Evolutionary conservation across 2,329 filamentous ascomycete genomes (phyloP).

Genomic region (Leptodontidium sp.): DNA sequence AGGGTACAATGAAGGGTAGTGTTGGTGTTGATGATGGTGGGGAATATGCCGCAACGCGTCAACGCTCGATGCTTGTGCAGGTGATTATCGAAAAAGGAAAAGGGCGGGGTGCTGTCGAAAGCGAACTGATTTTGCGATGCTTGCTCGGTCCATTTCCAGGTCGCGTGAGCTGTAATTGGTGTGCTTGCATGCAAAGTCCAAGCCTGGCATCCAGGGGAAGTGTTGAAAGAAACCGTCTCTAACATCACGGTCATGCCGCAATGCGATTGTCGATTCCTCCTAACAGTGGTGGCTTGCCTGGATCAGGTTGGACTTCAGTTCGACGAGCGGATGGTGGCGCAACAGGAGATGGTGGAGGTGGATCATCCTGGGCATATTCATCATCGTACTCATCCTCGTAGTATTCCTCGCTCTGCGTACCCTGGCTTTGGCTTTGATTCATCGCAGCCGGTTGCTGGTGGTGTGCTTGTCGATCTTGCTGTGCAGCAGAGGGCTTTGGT

Average conservation of each 20-base stretch:
- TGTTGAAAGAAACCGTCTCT: neutral
- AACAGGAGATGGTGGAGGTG: slow-evolving; percentile 39
- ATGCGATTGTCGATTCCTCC: slow-evolving; percentile 20
- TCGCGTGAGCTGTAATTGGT: neutral
- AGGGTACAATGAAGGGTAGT: slow-evolving; percentile 22
- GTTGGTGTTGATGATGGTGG: slow-evolving; percentile 11
- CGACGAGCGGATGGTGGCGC: slow-evolving; percentile 27
- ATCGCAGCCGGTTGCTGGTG: slow-evolving; percentile 49
- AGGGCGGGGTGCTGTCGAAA: slow-evolving; percentile 21
- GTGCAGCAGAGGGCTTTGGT: slow-evolving; percentile 36
- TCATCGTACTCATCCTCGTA: slow-evolving; percentile 59
- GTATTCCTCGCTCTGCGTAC: slow-evolving; percentile 57
- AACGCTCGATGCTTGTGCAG: slow-evolving; percentile 35
- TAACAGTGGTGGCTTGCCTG: slow-evolving; percentile 25
- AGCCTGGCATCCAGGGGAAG: neutral
- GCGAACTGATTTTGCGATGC: slow-evolving; percentile 16
- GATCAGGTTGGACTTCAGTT: slow-evolving; percentile 28
- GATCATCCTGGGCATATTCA: slow-evolving; percentile 47
- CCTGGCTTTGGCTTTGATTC: slow-evolving; percentile 48
- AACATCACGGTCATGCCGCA: slow-evolving; percentile 9
- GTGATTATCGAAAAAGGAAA: slow-evolving; percentile 35
- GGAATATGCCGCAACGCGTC: slow-evolving; percentile 19
- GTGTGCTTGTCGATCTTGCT: slow-evolving; percentile 43
- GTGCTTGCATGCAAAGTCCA: neutral
- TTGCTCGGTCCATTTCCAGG: neutral